A percentile compares a stretch with the other conserved stretches of the same genome.
phyloP scores from a whole-genome alignment of 805 yeast genomes.

The Wickerhamiella vanderwaltii region DNA sequence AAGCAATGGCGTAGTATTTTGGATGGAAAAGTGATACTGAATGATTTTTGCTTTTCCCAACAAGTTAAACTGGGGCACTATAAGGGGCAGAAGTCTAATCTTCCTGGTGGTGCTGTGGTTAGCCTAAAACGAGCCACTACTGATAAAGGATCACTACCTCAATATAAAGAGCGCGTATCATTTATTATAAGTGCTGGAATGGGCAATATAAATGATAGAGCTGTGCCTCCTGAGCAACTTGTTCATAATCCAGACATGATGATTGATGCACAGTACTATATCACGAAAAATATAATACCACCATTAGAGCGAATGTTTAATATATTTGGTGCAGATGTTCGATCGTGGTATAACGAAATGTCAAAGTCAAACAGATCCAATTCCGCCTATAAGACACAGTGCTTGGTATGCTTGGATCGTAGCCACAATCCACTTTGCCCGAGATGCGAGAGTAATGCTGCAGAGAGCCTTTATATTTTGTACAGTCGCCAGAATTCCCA shows the following conservation, averaged over 20 bases:
- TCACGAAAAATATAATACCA: slow-evolving; percentile 71
- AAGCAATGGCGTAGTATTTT: slow-evolving; percentile 56
- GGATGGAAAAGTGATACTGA: slow-evolving; percentile 49
- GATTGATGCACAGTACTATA: slow-evolving; percentile 77
- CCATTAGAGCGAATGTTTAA: slow-evolving; percentile 79
- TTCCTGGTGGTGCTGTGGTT: slow-evolving; percentile 88
- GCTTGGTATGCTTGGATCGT: slow-evolving; percentile 15
- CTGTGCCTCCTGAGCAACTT: slow-evolving; percentile 66
- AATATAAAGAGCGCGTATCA: slow-evolving; percentile 78
- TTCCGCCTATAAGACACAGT: slow-evolving; percentile 12
- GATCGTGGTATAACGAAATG: slow-evolving; percentile 62
- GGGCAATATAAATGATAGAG: slow-evolving; percentile 57
- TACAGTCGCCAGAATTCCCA: slow-evolving; percentile 9
- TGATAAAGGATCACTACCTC: slow-evolving; percentile 72
- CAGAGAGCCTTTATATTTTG: slow-evolving; percentile 14
- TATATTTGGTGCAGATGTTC: slow-evolving; percentile 68
- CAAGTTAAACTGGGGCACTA: slow-evolving; percentile 80
- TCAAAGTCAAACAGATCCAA: slow-evolving; percentile 30
- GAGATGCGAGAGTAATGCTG: slow-evolving; percentile 11
- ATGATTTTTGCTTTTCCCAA: slow-evolving; percentile 84
- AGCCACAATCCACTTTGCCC: slow-evolving; percentile 7
- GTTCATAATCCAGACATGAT: slow-evolving; percentile 32
- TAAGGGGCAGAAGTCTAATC: slow-evolving; percentile 29
- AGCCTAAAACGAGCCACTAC: slow-evolving; percentile 48
- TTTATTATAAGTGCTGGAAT: slow-evolving; percentile 62